These are phyloP conservation scores for Coemansia erecta DNA, from an alignment of 192 early-diverging fungal species.

Conservation along the genomic window DNA sequence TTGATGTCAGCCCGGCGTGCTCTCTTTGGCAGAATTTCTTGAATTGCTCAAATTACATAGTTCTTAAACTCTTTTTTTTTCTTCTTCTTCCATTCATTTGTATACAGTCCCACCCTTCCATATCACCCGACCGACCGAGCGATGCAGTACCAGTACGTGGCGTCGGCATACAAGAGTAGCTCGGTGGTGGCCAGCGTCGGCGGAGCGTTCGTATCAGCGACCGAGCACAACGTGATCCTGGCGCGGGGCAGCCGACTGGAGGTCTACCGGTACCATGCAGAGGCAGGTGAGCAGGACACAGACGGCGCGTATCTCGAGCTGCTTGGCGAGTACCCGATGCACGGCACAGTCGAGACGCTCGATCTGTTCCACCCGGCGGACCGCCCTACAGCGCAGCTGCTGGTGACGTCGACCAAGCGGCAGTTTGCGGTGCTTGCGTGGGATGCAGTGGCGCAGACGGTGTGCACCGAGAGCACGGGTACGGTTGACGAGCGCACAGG, in stretches of 20 bases:
- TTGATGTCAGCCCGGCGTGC: too few relatives aligned
- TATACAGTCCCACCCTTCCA: neutral
- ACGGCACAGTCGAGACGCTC: conserved; percentile 67
- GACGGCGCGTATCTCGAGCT: conserved; percentile 55
- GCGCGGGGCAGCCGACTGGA: conserved; percentile 59
- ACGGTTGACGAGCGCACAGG: conserved; percentile 59
- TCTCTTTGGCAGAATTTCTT: too few relatives aligned
- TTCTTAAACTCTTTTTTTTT: too few relatives aligned
- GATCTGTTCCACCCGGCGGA: conserved; percentile 32
- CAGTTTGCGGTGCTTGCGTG: conserved; percentile 73
- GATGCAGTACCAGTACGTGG: conserved; percentile 71
- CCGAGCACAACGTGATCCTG: conserved; percentile 70
- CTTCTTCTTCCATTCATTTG: neutral
- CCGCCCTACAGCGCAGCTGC: conserved; percentile 58
- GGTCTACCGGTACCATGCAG: conserved; percentile 20
- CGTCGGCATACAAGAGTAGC: conserved; percentile 77
- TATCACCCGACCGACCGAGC: neutral
- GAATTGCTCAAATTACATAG: too few relatives aligned
- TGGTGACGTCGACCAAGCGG: conserved; percentile 67
- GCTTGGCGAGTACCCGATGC: conserved; percentile 60
- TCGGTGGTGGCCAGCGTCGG: conserved; percentile 64
- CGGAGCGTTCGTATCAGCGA: conserved; percentile 63
- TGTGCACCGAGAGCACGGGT: conserved; percentile 68
- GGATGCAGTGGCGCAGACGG: conserved; percentile 41
- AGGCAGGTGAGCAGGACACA: neutral